These are phyloP conservation scores for Salix brachista DNA, from an alignment of 345 rosid genomes.

Conservation along the genomic window DNA sequence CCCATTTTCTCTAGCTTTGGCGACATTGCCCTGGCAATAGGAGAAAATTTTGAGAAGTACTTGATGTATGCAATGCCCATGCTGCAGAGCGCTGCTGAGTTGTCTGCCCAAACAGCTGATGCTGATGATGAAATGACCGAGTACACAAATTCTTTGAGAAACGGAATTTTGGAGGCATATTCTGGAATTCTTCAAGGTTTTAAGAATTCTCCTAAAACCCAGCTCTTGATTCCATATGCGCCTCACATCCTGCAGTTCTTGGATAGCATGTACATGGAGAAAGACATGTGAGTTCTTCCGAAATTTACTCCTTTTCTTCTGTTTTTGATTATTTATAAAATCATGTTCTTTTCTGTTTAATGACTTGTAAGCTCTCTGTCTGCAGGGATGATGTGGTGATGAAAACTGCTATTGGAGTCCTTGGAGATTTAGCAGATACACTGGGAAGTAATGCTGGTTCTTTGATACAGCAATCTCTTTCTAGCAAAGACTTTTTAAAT, in stretches of 20 bases:
- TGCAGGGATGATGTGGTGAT: constrained; percentile 72
- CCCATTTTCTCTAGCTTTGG: constrained; percentile 75
- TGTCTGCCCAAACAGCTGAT: constrained; percentile 56
- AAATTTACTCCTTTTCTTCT: neutral
- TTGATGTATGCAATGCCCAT: constrained; percentile 66
- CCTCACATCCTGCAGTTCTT: constrained; percentile 68
- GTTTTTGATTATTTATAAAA: neutral
- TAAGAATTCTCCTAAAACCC: constrained; percentile 65
- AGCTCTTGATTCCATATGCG: constrained; percentile 64
- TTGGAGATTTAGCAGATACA: constrained; percentile 78
- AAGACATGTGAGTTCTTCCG: constrained; percentile 57
- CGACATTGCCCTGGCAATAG: constrained; percentile 69
- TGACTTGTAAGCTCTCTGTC: constrained; percentile 10
- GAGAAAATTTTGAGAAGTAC: constrained; percentile 70
- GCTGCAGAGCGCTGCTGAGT: constrained; percentile 72
- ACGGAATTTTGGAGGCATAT: constrained; percentile 71
- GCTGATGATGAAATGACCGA: constrained; percentile 73
- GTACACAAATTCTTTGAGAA: constrained; percentile 65
- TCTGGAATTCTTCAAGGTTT: constrained; percentile 80
- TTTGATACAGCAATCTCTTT: constrained; percentile 65
- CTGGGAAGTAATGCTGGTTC: constrained; percentile 70
- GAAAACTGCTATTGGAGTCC: constrained; percentile 74
- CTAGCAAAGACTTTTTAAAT: constrained; percentile 66
- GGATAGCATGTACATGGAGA: constrained; percentile 75
- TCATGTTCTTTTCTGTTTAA: neutral